Base-by-base conservation (phyloP, 2,329 filamentous ascomycete genomes). In the Arthrobotrys megalospora region DNA sequence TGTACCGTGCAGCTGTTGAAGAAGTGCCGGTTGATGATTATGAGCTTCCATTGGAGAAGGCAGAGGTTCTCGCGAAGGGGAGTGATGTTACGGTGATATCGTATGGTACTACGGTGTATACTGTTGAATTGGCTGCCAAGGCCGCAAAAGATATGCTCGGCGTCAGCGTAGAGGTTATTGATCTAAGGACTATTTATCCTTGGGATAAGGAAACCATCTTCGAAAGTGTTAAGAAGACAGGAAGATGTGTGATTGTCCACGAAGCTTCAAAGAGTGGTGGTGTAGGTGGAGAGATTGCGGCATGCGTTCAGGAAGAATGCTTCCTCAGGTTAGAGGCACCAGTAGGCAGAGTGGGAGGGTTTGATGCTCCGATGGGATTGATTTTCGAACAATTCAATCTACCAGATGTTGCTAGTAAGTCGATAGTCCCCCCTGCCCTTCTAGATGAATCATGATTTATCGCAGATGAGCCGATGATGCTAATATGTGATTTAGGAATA, bases 201-300 rank as follows among this genome's bases (percentile, higher is more conserved):
- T 97, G 94, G 94, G 94, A 97, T 83, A 90, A 93, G 82, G 87
- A 91, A 83, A 92, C 92, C 0, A 89, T 97, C 0, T 87, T 97
- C 76, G 86, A 91, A 66, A 97, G 94, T 80, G 94, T 97, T 12
- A 89, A 89, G 81, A 97, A 96, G 86, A 97, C 94, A 0, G 94
- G 94, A 0, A 86, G 93, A 76, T 93, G 92, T 45, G 88, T 97
- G 68, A 91, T 97, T 1, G 94, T 97, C 6, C 94, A 97, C 83
- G 94, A 97, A 85, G 91, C 93, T 72, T 96, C 96, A 92, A 88
- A 94, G 80, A 97, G 97, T 82, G 92, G 92, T 6, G 94, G 94
- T 12, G 89, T 97, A 14, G 94, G 94, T 1, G 94, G 94, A 4
- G 94, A 97, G 83, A 91, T 97, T 0, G 93, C 94, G 0, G 93